Evolutionary conservation across 1,139 yeast genomes (phyloP).

Genomic region (Magnusiomyces fungicola): DNA sequence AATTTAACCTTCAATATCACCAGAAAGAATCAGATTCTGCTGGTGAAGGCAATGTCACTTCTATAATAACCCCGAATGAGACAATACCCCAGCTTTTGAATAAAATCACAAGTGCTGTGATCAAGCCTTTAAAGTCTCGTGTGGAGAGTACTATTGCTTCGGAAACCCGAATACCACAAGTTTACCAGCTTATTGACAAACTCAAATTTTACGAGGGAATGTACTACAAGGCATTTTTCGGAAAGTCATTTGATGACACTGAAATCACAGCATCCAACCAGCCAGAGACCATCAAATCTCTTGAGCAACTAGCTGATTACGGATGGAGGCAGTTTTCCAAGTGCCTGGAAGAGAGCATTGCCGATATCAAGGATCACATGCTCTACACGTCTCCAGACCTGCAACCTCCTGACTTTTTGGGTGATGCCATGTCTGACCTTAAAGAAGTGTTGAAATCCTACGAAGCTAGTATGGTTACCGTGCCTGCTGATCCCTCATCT

Average conservation of each 20-base stretch:
- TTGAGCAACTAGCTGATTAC: slow-evolving; percentile 24
- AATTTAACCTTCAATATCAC: slow-evolving; percentile 35
- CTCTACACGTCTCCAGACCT: slow-evolving; percentile 21
- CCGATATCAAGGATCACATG: slow-evolving; percentile 18
- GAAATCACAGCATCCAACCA: neutral
- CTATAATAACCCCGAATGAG: slow-evolving; percentile 25
- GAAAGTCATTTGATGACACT: neutral
- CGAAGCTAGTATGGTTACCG: slow-evolving; percentile 29
- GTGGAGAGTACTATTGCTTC: slow-evolving; percentile 63
- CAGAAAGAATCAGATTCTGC: slow-evolving; percentile 20
- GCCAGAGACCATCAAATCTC: slow-evolving; percentile 21
- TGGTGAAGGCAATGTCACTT: slow-evolving; percentile 10
- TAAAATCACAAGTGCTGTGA: slow-evolving; percentile 43
- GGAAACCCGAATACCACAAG: slow-evolving; percentile 50
- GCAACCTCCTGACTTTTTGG: slow-evolving; percentile 34
- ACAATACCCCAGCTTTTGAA: slow-evolving; percentile 31
- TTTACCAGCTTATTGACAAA: slow-evolving; percentile 55
- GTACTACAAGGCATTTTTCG: slow-evolving; percentile 43
- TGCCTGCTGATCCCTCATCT: slow-evolving; percentile 18
- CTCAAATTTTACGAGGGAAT: slow-evolving; percentile 62
- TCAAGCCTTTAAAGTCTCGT: slow-evolving; percentile 43
- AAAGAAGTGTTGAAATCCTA: slow-evolving; percentile 30
- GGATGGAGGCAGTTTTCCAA: slow-evolving; percentile 29
- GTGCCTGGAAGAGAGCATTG: slow-evolving; percentile 24
- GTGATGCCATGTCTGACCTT: slow-evolving; percentile 30